These are phyloP conservation scores for Madurella mycetomatis DNA, from an alignment of 2,329 filamentous ascomycete genomes.

Conservation along the genomic window DNA sequence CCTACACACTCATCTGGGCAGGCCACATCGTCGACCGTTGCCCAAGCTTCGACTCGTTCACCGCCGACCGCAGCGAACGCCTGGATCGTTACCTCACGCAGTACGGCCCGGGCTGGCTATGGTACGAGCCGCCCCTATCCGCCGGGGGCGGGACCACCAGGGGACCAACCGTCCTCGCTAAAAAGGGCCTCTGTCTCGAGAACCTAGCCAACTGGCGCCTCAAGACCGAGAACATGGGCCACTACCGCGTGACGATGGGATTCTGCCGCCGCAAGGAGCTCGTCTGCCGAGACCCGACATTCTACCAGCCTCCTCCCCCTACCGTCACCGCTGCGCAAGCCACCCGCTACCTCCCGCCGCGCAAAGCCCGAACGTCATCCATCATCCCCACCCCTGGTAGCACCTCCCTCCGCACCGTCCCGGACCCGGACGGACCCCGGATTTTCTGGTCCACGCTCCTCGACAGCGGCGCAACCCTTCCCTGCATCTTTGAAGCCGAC, in stretches of 20 bases:
- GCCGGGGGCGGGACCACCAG: constrained; percentile 21
- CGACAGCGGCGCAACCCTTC: constrained; percentile 42
- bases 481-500: constrained; percentile 35
- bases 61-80: constrained; percentile 34
- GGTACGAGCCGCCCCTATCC: constrained; percentile 42
- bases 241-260: constrained; percentile 29
- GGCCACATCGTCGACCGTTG: constrained; percentile 40
- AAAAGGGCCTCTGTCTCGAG: constrained; percentile 31
- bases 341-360: not conserved
- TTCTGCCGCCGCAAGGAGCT: constrained; percentile 26
- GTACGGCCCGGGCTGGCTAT: constrained; percentile 41
- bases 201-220: constrained; percentile 11
- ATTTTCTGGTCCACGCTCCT: constrained; percentile 35
- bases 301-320: not conserved
- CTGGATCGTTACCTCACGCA: constrained; percentile 36
- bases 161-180: constrained; percentile 25
- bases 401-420: not conserved
- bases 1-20: constrained; percentile 41
- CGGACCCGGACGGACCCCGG: constrained; percentile 24
- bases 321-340: not conserved
- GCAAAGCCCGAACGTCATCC: not conserved
- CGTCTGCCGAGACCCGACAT: constrained; percentile 4
- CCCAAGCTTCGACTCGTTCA: constrained; percentile 36
- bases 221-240: constrained; percentile 29
- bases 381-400: not conserved